A percentile compares a stretch with the other conserved stretches of the same genome.
phyloP scores from a whole-genome alignment of 371 early-diverging fungal species.

The Rhizopus delemar region DNA sequence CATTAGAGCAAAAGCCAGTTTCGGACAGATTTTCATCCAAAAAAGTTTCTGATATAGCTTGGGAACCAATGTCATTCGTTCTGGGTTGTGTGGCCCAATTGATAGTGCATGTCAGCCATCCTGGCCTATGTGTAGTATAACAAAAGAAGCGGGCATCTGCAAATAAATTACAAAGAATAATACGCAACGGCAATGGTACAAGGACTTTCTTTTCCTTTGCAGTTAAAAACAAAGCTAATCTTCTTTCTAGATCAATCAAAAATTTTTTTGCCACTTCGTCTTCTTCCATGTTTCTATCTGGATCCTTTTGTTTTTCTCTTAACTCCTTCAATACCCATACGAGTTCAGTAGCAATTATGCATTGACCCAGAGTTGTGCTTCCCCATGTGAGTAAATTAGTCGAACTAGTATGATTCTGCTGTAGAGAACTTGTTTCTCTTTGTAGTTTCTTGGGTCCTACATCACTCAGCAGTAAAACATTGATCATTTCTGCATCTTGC shows the following conservation, averaged over 20 bases:
- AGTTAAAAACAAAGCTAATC: conserved; percentile 55
- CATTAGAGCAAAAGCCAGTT: background rate
- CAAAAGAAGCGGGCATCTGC: conserved; percentile 63
- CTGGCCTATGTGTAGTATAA: conserved; percentile 63
- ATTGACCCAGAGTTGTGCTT: conserved; percentile 63
- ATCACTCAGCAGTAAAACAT: conserved; percentile 61
- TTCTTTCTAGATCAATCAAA: conserved; percentile 63
- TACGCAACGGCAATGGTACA: conserved; percentile 60
- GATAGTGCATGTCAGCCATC: conserved; percentile 60
- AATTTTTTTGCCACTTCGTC: conserved; percentile 68
- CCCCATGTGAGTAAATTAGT: conserved; percentile 43
- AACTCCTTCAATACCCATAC: conserved; percentile 58
- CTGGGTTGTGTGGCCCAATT: conserved; percentile 55
- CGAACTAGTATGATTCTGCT: background rate
- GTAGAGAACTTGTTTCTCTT: conserved; percentile 1
- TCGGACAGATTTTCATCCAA: conserved; percentile 1
- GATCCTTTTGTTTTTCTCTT: conserved; percentile 34
- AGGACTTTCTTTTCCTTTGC: conserved; percentile 58
- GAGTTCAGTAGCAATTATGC: conserved; percentile 59
- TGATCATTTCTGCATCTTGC: conserved; percentile 68
- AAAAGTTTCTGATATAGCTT: background rate
- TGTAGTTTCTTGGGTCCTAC: conserved; percentile 34
- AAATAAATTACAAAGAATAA: conserved; percentile 58
- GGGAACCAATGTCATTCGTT: background rate
- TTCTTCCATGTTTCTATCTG: conserved; percentile 47